Base-by-base conservation (phyloP, 805 yeast species). In the Pichia insulana region DNA sequence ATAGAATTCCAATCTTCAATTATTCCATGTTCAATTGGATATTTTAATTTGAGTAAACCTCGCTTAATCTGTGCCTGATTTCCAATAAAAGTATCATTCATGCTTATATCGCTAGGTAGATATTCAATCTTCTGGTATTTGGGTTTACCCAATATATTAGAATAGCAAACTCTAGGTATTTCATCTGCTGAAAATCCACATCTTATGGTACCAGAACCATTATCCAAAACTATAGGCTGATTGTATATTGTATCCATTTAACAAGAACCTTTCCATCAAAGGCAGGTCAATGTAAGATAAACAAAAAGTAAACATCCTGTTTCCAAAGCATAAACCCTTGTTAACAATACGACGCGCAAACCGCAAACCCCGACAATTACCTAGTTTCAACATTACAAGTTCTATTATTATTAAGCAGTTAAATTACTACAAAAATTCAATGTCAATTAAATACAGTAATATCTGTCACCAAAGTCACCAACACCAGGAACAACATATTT, bases 381-480 rank as follows among this genome's bases (percentile, higher is more conserved):
- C n/a, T n/a, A n/a, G n/a, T n/a, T n/a, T n/a, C n/a, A n/a, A n/a
- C n/a, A n/a, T n/a, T n/a, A n/a, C n/a, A n/a, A n/a, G n/a, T n/a
- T n/a, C 9, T 16, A 13, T 37, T 37, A 18, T 34, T 37, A 28
- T 12, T 34, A 18, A 40, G 30, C 26, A 28, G 13, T 20, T 13
- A 20, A n/a, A n/a, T n/a, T n/a, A n/a, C n/a, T n/a, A 26, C 4
- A 15, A 25, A 18, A 16, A 11, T 6, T 10, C 18, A 31, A 10
- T 26, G 34, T 25, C 11, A 26, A 31, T 37, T 71, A 89, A 49
- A 86, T 77, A 68, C 96, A 86, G 69, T 90, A 92, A 68, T 92
- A 92, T 65, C 97, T 76, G 68, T 92, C 97, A 58, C 98, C 98
- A 58, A 92, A 92, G 60, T 92, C 98, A 58, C 98, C 98, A 52